These are phyloP conservation scores for Arthrobotrys pseudoclavata DNA, from an alignment of 2,329 filamentous ascomycete species.

Conservation along the genomic window DNA sequence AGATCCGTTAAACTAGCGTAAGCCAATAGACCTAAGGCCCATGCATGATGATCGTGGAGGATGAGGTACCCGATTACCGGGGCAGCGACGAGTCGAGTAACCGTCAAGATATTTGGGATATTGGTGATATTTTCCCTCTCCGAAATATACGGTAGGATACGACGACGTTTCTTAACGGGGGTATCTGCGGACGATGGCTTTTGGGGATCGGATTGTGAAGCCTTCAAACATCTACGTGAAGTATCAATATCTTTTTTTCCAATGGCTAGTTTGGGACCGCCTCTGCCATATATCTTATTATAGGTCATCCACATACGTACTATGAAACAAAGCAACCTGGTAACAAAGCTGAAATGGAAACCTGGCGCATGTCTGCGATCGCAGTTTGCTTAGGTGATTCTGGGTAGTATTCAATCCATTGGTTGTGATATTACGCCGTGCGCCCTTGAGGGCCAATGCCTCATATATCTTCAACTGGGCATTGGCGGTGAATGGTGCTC, in stretches of 20 bases:
- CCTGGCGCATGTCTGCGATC: background rate
- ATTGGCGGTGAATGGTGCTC: background rate
- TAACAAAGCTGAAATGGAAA: background rate
- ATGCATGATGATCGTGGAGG: slow-evolving; percentile 82
- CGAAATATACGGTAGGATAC: slow-evolving; percentile 41
- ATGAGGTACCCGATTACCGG: slow-evolving; percentile 91
- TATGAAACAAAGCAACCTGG: slow-evolving; percentile 38
- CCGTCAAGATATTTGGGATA: slow-evolving; percentile 91
- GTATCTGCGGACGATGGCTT: background rate
- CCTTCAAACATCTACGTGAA: slow-evolving; percentile 26
- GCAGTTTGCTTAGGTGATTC: background rate
- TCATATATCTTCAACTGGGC: background rate
- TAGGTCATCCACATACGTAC: slow-evolving; percentile 50
- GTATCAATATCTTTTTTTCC: background rate
- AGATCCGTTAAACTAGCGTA: slow-evolving; percentile 94
- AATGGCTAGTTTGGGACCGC: background rate
- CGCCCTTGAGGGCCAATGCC: background rate
- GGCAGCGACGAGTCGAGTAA: slow-evolving; percentile 84
- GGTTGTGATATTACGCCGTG: background rate
- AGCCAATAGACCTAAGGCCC: slow-evolving; percentile 86
- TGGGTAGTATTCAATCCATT: background rate
- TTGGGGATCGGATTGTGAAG: slow-evolving; percentile 12
- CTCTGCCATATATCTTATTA: background rate
- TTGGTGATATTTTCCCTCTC: slow-evolving; percentile 93
- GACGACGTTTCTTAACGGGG: slow-evolving; percentile 35